Conservation (phyloP, 306 rosid species). For the Quercus aquifolioides region DNA sequence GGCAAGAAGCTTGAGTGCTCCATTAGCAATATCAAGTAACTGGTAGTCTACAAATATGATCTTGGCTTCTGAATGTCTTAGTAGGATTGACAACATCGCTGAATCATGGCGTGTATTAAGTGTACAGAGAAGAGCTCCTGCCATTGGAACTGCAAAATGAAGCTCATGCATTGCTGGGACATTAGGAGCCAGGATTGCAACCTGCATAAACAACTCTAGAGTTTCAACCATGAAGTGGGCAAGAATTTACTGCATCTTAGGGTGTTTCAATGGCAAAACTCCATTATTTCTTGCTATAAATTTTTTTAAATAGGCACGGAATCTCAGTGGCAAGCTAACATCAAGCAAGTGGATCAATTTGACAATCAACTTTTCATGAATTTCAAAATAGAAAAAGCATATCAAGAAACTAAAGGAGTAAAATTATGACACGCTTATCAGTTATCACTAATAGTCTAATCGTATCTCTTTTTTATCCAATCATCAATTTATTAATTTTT, state of each 20-base stretch:
- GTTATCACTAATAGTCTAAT: neutral
- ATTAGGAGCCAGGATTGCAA: conserved; percentile 77
- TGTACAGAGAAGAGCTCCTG: conserved; percentile 75
- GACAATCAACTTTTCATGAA: neutral
- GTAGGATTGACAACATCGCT: conserved; percentile 45
- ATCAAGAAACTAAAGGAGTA: too few species aligned
- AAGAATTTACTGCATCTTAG: too few species aligned
- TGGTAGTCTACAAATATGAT: conserved; percentile 69
- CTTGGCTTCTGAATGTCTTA: conserved; percentile 69
- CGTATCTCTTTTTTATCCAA: neutral
- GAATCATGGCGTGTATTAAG: conserved; percentile 69
- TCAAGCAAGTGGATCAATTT: neutral
- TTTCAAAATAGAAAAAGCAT: neutral
- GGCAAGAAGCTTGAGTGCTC: conserved; percentile 46
- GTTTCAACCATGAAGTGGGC: neutral
- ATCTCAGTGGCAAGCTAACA: too few species aligned
- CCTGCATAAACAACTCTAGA: conserved; percentile 43
- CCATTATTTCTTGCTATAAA: too few species aligned
- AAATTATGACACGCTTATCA: too few species aligned
- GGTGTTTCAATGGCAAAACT: too few species aligned
- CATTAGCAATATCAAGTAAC: conserved; percentile 49
- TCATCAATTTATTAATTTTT: neutral
- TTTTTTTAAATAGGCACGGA: too few species aligned
- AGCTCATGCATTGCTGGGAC: conserved; percentile 90
- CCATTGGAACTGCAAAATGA: conserved; percentile 95